These are phyloP conservation scores for Xylaria digitata DNA, from an alignment of 2,329 filamentous ascomycete species.

Conservation along the genomic window DNA sequence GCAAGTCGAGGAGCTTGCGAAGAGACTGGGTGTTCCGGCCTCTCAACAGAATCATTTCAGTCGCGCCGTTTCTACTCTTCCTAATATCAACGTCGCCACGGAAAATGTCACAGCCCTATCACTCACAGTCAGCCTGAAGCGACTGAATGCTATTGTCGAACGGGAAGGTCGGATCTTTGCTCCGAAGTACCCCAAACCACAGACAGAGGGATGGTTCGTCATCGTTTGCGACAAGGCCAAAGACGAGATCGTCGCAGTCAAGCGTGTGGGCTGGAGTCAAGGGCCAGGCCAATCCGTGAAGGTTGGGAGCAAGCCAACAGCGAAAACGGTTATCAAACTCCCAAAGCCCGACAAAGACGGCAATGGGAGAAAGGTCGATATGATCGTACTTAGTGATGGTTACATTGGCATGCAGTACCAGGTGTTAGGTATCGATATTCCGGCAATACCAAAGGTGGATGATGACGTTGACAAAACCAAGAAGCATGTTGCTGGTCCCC, in stretches of 20 bases:
- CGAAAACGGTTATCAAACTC: constrained; percentile 69
- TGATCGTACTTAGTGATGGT: constrained; percentile 85
- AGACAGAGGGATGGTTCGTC: constrained; percentile 94
- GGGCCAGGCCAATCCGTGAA: constrained; percentile 48
- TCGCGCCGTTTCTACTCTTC: constrained; percentile 74
- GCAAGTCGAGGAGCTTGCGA: constrained; percentile 56
- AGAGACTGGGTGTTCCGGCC: constrained; percentile 62
- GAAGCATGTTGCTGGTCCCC: constrained; percentile 46
- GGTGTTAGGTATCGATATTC: constrained; percentile 63
- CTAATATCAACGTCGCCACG: constrained; percentile 73
- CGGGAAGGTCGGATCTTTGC: constrained; percentile 82
- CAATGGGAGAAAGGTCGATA: constrained; percentile 72
- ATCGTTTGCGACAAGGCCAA: constrained; percentile 73
- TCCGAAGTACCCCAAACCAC: constrained; percentile 90
- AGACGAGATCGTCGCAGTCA: constrained; percentile 87
- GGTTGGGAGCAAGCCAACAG: constrained; percentile 60
- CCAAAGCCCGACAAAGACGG: constrained; percentile 58
- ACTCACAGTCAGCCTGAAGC: constrained; percentile 71
- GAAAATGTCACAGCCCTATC: constrained; percentile 70
- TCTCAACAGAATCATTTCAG: constrained; percentile 60
- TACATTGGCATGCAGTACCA: constrained; percentile 79
- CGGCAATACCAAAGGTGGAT: constrained; percentile 60
- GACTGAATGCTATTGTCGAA: constrained; percentile 73
- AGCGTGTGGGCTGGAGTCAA: constrained; percentile 80
- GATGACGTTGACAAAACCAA: constrained; percentile 59